These are phyloP conservation scores for Fusarium sp. DNA, from an alignment of 2,329 filamentous ascomycete genomes.

Conservation along the genomic window DNA sequence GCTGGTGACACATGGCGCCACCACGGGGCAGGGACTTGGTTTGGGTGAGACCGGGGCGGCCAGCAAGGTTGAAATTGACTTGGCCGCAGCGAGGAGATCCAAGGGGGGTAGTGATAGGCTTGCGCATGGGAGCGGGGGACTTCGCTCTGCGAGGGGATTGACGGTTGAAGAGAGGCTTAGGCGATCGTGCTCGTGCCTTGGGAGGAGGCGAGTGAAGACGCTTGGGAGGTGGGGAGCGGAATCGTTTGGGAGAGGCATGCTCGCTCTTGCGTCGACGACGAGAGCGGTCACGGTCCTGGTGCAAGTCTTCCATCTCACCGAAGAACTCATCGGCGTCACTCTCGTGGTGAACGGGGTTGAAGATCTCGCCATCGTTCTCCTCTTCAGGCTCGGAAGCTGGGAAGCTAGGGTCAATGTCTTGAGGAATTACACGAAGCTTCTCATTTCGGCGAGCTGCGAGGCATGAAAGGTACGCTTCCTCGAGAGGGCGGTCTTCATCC, in stretches of 20 bases:
- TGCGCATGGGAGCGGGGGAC: slow-evolving; percentile 79
- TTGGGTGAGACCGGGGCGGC: slow-evolving; percentile 74
- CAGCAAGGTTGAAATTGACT: slow-evolving; percentile 54
- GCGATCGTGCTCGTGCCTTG: slow-evolving; percentile 63
- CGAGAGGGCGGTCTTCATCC: slow-evolving; percentile 93
- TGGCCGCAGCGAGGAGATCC: slow-evolving; percentile 56
- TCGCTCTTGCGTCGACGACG: slow-evolving; percentile 63
- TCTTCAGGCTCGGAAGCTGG: slow-evolving; percentile 93
- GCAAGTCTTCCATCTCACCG: slow-evolving; percentile 75
- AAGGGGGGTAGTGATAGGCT: slow-evolving; percentile 49
- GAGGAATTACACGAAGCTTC: slow-evolving; percentile 86
- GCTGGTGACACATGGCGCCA: slow-evolving; percentile 73
- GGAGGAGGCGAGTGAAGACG: slow-evolving; percentile 53
- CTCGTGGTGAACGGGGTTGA: slow-evolving; percentile 66
- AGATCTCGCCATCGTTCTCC: slow-evolving; percentile 79
- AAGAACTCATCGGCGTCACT: slow-evolving; percentile 78
- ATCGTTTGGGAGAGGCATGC: slow-evolving; percentile 57
- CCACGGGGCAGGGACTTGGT: slow-evolving; percentile 90
- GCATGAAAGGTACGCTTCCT: slow-evolving; percentile 90
- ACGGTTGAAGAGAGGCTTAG: slow-evolving; percentile 67
- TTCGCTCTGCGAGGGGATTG: slow-evolving; percentile 77
- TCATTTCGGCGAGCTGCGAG: slow-evolving; percentile 83
- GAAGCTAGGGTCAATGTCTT: slow-evolving; percentile 97
- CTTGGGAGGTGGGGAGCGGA: slow-evolving; percentile 58
- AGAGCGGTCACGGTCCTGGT: slow-evolving; percentile 66